Conservation (phyloP, 495 filamentous ascomycete genomes). For the Oidiodendron maius region DNA sequence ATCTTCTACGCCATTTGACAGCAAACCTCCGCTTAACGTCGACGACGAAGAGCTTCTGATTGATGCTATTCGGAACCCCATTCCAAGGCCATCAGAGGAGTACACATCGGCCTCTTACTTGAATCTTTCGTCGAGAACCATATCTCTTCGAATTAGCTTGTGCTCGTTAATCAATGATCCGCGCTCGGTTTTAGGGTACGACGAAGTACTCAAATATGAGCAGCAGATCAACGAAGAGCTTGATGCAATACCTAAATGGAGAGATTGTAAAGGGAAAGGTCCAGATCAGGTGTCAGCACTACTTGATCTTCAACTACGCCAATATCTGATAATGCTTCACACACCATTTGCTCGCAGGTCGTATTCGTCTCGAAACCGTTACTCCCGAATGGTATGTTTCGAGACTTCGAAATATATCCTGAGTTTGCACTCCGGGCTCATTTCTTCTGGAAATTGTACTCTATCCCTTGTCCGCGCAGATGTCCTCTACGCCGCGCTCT, state of each 20-base stretch:
- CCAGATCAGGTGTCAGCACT: not conserved
- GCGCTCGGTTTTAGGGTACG: not conserved
- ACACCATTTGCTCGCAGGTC: not conserved
- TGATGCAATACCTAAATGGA: not conserved
- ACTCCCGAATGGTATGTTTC: constrained; percentile 2
- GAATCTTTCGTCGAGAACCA: not conserved
- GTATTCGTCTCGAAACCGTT: not conserved
- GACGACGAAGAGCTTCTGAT: not conserved
- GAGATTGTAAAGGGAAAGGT: not conserved
- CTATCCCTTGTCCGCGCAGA: not conserved
- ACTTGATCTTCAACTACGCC: constrained; percentile 3
- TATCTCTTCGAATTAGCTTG: not conserved
- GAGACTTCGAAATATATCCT: not conserved
- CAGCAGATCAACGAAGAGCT: not conserved
- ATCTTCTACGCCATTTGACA: not conserved
- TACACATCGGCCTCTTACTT: not conserved
- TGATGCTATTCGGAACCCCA: not conserved
- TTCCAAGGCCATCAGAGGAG: not conserved
- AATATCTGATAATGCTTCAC: not conserved
- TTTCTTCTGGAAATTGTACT: not conserved
- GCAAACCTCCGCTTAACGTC: not conserved
- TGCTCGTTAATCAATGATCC: constrained; percentile 2
- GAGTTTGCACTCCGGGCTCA: not conserved
- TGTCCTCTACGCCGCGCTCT: not conserved
- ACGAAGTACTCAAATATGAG: constrained; percentile 2